A percentile compares a stretch with the other conserved stretches of the same genome.
These are phyloP conservation scores for Sugiyamaella sp. DNA, from an alignment of 1,139 yeast species.

Conservation along the genomic window DNA sequence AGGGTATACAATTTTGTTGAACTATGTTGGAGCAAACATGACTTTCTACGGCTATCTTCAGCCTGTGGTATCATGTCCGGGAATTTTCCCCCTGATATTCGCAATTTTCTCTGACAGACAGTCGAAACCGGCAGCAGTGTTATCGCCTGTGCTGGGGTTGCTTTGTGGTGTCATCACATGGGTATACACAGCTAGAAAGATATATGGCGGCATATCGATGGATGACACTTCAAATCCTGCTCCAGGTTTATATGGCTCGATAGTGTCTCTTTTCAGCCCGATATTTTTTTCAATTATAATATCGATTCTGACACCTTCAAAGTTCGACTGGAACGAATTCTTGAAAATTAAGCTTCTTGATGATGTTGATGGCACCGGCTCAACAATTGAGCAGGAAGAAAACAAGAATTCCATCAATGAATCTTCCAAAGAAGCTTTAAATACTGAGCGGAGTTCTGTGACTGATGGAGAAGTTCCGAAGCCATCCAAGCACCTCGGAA, in stretches of 20 bases:
- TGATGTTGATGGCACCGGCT: constrained; percentile 22
- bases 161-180: constrained; percentile 50
- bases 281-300: constrained; percentile 63
- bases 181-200: constrained; percentile 49
- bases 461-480: constrained; percentile 23
- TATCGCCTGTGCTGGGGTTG: constrained; percentile 53
- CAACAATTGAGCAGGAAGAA: not conserved
- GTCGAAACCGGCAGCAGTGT: constrained; percentile 49
- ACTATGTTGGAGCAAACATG: constrained; percentile 78
- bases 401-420: constrained; percentile 14
- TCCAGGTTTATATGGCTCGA: constrained; percentile 82
- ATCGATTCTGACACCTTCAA: constrained; percentile 64
- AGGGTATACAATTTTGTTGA: constrained; percentile 78
- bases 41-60: constrained; percentile 66
- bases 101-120: constrained; percentile 69
- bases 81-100: constrained; percentile 73
- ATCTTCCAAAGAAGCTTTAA: constrained; percentile 14
- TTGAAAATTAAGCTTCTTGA: constrained; percentile 46
- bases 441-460: constrained; percentile 8
- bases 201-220: constrained; percentile 50
- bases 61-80: constrained; percentile 85
- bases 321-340: constrained; percentile 70
- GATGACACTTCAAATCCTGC: constrained; percentile 70
- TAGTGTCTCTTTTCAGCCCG: constrained; percentile 76
- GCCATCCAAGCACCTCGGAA: constrained; percentile 20